These are phyloP conservation scores for Aspergillus pseudoterreus DNA, from an alignment of 2,329 filamentous ascomycete species.

Conservation along the genomic window DNA sequence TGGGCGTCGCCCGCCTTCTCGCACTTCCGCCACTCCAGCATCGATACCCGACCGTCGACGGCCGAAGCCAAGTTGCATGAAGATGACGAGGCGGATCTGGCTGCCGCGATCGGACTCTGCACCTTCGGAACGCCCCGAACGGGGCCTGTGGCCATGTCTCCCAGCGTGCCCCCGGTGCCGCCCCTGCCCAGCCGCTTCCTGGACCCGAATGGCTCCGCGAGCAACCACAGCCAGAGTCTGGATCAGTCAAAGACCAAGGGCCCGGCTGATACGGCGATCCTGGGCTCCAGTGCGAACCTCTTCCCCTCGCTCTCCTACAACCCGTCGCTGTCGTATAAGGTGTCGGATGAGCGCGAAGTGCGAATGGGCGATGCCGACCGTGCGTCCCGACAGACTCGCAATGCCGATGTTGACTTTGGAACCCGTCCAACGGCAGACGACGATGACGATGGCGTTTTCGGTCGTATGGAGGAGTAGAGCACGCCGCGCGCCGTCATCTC, in stretches of 20 bases:
- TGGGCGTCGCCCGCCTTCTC: conserved; percentile 44
- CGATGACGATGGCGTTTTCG: conserved; percentile 93
- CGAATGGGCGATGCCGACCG: conserved; percentile 63
- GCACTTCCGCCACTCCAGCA: conserved; percentile 69
- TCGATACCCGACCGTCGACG: conserved; percentile 72
- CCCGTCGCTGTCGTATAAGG: conserved; percentile 45
- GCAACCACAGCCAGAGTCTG: conserved; percentile 55
- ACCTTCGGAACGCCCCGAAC: conserved; percentile 79
- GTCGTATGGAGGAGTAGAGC: conserved; percentile 82
- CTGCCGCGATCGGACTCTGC: conserved; percentile 83
- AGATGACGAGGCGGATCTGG: conserved; percentile 81
- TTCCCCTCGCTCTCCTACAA: conserved; percentile 43
- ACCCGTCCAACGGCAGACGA: conserved; percentile 62
- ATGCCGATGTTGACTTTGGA: conserved; percentile 34
- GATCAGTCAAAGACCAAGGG: conserved; percentile 41
- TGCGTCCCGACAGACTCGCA: conserved; percentile 31
- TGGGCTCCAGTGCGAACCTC: conserved; percentile 36
- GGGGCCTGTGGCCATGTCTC: conserved; percentile 58
- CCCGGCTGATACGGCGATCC: conserved; percentile 27
- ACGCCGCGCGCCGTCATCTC: neutral
- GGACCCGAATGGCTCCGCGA: conserved; percentile 57
- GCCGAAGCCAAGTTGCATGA: conserved; percentile 72
- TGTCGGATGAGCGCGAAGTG: conserved; percentile 57
- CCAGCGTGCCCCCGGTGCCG: conserved; percentile 81
- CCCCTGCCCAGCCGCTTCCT: conserved; percentile 78